Evolutionary conservation across 2,329 filamentous ascomycete species (phyloP).

Genomic region (Alternaria burnsii): DNA sequence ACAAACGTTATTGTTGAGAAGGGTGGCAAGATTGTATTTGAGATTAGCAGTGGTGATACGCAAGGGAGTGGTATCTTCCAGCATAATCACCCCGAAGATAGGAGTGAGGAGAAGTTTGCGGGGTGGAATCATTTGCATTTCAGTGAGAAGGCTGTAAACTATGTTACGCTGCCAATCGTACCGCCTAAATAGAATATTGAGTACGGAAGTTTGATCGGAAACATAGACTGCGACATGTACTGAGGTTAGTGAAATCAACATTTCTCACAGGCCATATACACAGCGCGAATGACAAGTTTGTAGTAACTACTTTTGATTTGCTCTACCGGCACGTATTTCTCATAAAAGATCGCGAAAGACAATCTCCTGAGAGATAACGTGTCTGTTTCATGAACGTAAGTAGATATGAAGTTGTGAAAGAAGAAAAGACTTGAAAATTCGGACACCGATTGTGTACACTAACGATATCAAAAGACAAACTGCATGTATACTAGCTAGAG

Average conservation of each 20-base stretch:
- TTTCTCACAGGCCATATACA: not conserved
- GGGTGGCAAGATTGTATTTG: constrained; percentile 64
- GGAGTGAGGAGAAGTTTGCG: constrained; percentile 53
- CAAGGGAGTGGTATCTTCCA: constrained; percentile 67
- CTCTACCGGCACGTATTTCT: not conserved
- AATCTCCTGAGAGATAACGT: not conserved
- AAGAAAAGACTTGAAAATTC: not conserved
- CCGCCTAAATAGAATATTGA: constrained; percentile 49
- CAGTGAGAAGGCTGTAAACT: constrained; percentile 59
- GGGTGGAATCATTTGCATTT: constrained; percentile 65
- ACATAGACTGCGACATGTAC: not conserved
- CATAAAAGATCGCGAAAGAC: not conserved
- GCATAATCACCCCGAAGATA: constrained; percentile 61
- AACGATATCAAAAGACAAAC: not conserved
- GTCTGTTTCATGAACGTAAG: not conserved
- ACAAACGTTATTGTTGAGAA: constrained; percentile 66
- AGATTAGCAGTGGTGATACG: constrained; percentile 63
- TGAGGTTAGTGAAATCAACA: not conserved
- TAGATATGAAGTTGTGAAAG: not conserved
- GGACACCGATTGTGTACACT: not conserved
- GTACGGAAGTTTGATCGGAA: not conserved
- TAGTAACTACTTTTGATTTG: not conserved
- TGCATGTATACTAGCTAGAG: not conserved
- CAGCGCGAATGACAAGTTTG: not conserved
- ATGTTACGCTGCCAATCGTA: constrained; percentile 63